Base-by-base conservation (phyloP, 2,329 filamentous ascomycete species). In the Cucurbitaria berberidis region DNA sequence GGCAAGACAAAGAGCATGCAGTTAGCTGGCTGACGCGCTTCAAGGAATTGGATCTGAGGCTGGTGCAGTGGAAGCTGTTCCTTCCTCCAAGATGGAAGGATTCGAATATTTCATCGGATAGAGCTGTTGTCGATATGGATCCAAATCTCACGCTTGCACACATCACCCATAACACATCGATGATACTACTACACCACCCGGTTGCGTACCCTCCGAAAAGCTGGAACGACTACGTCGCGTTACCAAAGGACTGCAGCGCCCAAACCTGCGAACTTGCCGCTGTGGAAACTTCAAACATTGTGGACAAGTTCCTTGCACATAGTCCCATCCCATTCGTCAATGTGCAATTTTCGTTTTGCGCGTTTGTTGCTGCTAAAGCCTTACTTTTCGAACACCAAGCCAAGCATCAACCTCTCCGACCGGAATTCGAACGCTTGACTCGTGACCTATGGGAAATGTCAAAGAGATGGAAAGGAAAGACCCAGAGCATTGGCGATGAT, bases 41-140 rank as follows among this genome's bases (percentile, higher is more conserved):
- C 42, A 73, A 73, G 45, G 69, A 73, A 51, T 58, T 73, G 3
- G 70, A 73, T 22, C 44, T 73, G n/a, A 59, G 70, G 9, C 59
- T 73, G 2, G 70, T 73, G 0, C 67, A 71, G 10, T 73, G 70
- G 69, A 73, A 73, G 27, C 55, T 72, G 5, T 73, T 73, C 44
- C n/a, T 73, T 6, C 70, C 70, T 5, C 62, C 64, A 4, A 60
- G 68, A 15, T 73, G 70, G 70, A 71, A 66, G 22, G 68, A 73
- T 36, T 72, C 69, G 5, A 66, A 73, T 7, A 73, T 73, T 9
- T 73, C 70, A 0, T 48, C 63, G 8, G 59, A 72, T 42, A 61
- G 56, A 8, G 46, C 64, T 16, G 53, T 71, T 1, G 53, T 72
- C 18, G 63, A 72, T 41, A 73, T 73, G 70, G 70, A 73, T 41